phyloP scores from a whole-genome alignment of 2,329 filamentous ascomycete species.

The Camptophora hylomeconis region DNA sequence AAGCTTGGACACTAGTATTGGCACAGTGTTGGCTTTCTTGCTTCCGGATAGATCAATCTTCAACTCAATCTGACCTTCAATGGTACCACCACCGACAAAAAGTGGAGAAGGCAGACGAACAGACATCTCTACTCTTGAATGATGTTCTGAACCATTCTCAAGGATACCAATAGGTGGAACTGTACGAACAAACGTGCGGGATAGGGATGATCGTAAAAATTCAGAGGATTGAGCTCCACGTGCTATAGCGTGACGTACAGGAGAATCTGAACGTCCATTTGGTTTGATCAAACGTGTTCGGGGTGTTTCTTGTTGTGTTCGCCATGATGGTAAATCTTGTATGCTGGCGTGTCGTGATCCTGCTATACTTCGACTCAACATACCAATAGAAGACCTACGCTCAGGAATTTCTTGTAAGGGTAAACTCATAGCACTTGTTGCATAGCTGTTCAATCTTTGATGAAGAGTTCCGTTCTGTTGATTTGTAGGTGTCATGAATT shows the following conservation, averaged over 20 bases:
- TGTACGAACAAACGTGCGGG: conserved; percentile 36
- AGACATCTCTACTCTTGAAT: conserved; percentile 36
- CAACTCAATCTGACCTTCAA: conserved; percentile 39
- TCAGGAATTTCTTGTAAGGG: conserved; percentile 13
- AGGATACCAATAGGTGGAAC: conserved; percentile 35
- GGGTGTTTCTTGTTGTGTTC: conserved; percentile 8
- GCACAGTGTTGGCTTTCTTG: conserved; percentile 23
- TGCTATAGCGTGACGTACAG: conserved; percentile 31
- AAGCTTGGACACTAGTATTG: conserved; percentile 35
- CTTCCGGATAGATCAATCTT: conserved; percentile 30
- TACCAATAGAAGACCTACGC: conserved; percentile 14
- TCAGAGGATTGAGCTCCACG: conserved; percentile 32
- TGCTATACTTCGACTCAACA: conserved; percentile 10
- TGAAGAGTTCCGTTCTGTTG: conserved; percentile 4
- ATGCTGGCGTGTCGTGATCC: conserved; percentile 10
- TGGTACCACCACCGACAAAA: conserved; percentile 42
- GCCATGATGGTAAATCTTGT: conserved; percentile 16
- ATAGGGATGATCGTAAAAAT: conserved; percentile 28
- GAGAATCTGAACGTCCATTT: conserved; percentile 34
- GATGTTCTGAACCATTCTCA: conserved; percentile 34
- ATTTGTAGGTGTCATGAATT: conserved; percentile 9
- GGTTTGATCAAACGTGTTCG: conserved; percentile 27
- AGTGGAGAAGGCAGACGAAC: conserved; percentile 38
- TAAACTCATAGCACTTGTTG: conserved; percentile 14
- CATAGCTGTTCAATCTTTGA: conserved; percentile 8